Base-by-base conservation (phyloP, 176 grass and related monocot genomes). In the Urochloa ruziziensis region DNA sequence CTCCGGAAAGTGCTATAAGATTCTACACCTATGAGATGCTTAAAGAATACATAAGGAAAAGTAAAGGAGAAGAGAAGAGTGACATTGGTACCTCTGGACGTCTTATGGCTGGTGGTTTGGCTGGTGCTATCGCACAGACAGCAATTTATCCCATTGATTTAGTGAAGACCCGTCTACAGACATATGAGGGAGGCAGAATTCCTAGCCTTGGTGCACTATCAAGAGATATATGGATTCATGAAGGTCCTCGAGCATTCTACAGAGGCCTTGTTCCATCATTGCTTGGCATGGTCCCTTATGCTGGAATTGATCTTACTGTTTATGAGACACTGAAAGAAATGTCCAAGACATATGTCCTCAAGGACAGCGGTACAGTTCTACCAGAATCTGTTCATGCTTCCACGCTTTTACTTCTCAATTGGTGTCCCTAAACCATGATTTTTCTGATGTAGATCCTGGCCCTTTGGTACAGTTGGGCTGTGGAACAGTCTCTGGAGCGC, bases 291-390 rank as follows among this genome's bases (percentile, higher is more conserved):
- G 89, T 97, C 39, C 94, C 94, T 25, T 97, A 94, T 90, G 94
- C 94, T 39, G 94, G 94, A 68, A 94, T 97, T 64, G 94, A 97
- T 89, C 94, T 94, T 88, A 86, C 91, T 73, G 87, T 90, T 72
- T 97, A 97, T 54, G 94, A 97, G 73, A 94, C 94, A 62, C 62
- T 97, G 79, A 97, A 94, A 88, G 94, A 97, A 83, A 94, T 90
- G 91, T 97, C 94, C 35, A 91, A 79, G 84, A 91, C 87, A 73
- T 94, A 97, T 90, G 60, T 94, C 37, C 87, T 93, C 79, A 80
- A 89, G 65, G 89, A 97, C 42, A 89, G 69, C 10, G 94, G 91
- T 97, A 89, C 78, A 88, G 57, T 77, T 74, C 64, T 88, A 49
- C 33, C n/a, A 60, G 32, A 48, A 28, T 74, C 13, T 79, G 11